These are phyloP conservation scores for Kurtzmaniella cleridarum DNA, from an alignment of 805 yeast species.

Conservation along the genomic window DNA sequence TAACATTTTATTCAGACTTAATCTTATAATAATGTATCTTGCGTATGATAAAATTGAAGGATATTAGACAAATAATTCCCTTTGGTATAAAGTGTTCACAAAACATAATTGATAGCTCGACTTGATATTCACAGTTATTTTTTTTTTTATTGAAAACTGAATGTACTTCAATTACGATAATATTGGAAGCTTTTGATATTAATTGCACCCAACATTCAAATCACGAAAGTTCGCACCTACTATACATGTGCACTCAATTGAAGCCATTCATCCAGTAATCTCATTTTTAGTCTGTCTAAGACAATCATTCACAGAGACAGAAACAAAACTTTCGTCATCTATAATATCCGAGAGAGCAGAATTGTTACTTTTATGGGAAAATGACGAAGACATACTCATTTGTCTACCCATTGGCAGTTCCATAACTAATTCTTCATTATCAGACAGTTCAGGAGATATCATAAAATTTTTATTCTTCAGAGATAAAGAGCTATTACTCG, in stretches of 20 bases:
- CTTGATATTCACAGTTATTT: too few species aligned
- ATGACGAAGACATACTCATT: slow-evolving; percentile 1
- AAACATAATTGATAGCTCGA: too few species aligned
- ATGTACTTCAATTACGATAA: too few species aligned
- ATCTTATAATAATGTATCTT: too few species aligned
- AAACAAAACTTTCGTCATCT: slow-evolving; percentile 34
- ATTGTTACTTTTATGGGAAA: neutral
- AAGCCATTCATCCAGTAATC: slow-evolving; percentile 19
- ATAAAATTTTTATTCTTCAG: slow-evolving; percentile 12
- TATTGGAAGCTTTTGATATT: too few species aligned
- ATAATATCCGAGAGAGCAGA: slow-evolving; percentile 4
- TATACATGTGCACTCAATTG: slow-evolving; percentile 1
- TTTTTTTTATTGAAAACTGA: too few species aligned
- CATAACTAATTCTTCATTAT: slow-evolving; percentile 14
- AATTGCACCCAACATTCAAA: too few species aligned
- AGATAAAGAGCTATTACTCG: neutral
- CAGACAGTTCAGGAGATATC: slow-evolving; percentile 24
- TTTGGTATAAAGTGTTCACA: too few species aligned
- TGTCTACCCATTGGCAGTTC: neutral
- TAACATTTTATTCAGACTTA: too few species aligned
- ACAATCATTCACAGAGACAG: slow-evolving; percentile 36
- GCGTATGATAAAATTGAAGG: too few species aligned
- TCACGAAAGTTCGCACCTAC: neutral
- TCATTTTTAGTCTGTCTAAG: slow-evolving; percentile 35
- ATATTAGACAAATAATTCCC: too few species aligned